These are phyloP conservation scores for Cerrena zonata DNA, from an alignment of 1,284 basidiomycete genomes.

Conservation along the genomic window DNA sequence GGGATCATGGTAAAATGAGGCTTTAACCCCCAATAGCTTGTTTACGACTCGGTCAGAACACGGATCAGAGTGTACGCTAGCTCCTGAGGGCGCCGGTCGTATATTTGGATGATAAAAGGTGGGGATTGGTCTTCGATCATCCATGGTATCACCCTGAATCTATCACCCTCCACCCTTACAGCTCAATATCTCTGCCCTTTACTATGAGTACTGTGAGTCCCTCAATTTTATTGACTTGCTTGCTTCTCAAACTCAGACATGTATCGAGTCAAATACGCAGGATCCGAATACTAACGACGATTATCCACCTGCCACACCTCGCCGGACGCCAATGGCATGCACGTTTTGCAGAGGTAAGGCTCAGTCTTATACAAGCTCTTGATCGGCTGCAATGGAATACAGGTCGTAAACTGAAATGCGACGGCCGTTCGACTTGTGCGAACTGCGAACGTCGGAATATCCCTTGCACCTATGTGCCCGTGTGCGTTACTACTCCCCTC, in stretches of 20 bases:
- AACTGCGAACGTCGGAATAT: conserved; percentile 28
- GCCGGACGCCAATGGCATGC: conserved; percentile 26
- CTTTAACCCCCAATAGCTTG: neutral
- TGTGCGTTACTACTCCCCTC: conserved; percentile 18
- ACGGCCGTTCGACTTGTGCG: conserved; percentile 27
- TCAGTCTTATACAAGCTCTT: neutral
- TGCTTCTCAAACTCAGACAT: neutral
- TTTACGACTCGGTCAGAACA: neutral
- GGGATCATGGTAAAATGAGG: neutral
- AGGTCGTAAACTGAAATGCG: conserved; percentile 30
- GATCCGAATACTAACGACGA: conserved; percentile 12
- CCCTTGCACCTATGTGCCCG: conserved; percentile 26
- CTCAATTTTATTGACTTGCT: neutral
- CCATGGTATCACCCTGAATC: neutral
- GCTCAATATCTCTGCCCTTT: neutral
- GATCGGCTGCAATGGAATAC: neutral
- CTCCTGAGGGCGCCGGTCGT: neutral
- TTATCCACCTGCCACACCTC: conserved; percentile 18
- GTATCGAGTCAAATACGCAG: neutral
- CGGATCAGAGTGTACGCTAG: neutral
- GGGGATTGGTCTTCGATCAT: neutral
- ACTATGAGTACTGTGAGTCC: conserved; percentile 1
- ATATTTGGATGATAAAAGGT: neutral
- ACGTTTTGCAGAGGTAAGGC: conserved; percentile 25
- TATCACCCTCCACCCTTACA: neutral